Evolutionary conservation across 2,329 filamentous ascomycete genomes (phyloP), one percentile per base, ranked within the genome.

Genomic region (Talaromyces sp.): DNA sequence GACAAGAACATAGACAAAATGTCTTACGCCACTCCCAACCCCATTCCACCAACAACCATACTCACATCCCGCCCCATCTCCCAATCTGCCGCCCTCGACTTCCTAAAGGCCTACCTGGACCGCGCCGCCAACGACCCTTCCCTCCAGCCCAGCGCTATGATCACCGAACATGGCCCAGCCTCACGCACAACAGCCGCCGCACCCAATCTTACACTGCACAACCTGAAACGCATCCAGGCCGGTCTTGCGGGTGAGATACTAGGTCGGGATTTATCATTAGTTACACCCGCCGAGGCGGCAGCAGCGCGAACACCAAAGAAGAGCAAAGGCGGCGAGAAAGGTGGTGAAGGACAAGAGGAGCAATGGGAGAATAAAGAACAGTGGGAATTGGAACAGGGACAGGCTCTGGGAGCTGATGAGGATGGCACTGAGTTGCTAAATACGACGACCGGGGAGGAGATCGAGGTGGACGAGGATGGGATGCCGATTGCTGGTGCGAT

Each of bases 171-270:
- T 58, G 79, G 79, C 2, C 79, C 79, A 41, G 71, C 79, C 61
- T 78, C 78, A 31, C 77, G 77, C 61, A 78, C 75, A 39, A 77
- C 79, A 13, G 75, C 77, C 45, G 73, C 76, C 3, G 75, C 77
- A 25, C 77, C 78, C 1, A 80, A 80, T 37, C 70, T 81, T 22
- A 77, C 78, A 27, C 71, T 81, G 50, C 79, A 81, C 70, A 81
- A 79, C 66, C 69, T 81, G 62, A 79, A 79, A 72, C 78, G 79
- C 52, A 77, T 81, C 39, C 77, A 81, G 70, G 78, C 79, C 1
- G 79, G 79, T 37, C 67, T 81, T 22, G 74, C 75, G 0, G 79
- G 79, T 2, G 77, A 81, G 60, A 73, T 79, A 22, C 69, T 81
- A 6, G 79, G 77, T 11, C 73, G 75, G 3, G 79, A 81, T 70